These are phyloP conservation scores for Cardamine occulta DNA, from an alignment of 345 rosid genomes.

Conservation along the genomic window DNA sequence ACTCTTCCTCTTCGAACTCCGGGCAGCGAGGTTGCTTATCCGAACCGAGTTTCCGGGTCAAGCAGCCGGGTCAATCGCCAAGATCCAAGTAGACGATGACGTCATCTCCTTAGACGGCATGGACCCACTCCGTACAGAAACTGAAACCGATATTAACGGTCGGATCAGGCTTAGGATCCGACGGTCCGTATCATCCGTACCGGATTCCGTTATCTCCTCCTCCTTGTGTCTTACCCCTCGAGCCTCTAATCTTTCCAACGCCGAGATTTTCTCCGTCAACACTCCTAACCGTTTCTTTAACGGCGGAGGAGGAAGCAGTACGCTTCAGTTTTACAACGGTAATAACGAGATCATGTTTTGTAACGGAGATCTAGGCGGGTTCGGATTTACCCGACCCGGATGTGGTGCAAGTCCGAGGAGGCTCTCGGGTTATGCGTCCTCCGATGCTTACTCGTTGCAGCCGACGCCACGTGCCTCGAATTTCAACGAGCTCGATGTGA, in stretches of 20 bases:
- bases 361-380: slow-evolving; percentile 55
- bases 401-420: slow-evolving; percentile 53
- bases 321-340: slow-evolving; percentile 49
- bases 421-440: slow-evolving; percentile 69
- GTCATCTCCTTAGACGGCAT: slow-evolving; percentile 57
- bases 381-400: slow-evolving; percentile 57
- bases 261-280: slow-evolving; percentile 59
- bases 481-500: slow-evolving; percentile 49
- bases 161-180: slow-evolving; percentile 46
- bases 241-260: slow-evolving; percentile 54
- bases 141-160: slow-evolving; percentile 57
- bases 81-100: slow-evolving; percentile 56
- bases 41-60: slow-evolving; percentile 56
- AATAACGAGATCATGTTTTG: slow-evolving; percentile 56
- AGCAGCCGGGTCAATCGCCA: slow-evolving; percentile 52
- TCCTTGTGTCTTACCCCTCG: slow-evolving; percentile 53
- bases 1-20: slow-evolving; percentile 57
- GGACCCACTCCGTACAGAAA: slow-evolving; percentile 53
- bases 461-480: slow-evolving; percentile 62
- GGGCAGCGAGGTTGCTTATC: slow-evolving; percentile 56
- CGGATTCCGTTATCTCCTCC: slow-evolving; percentile 41
- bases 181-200: slow-evolving; percentile 45
- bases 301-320: slow-evolving; percentile 58
- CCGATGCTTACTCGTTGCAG: slow-evolving; percentile 70
- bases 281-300: slow-evolving; percentile 60